Evolutionary conservation across 2,329 filamentous ascomycete species (phyloP), one percentile per base, ranked within the genome.

Genomic region (Xylaria digitata): DNA sequence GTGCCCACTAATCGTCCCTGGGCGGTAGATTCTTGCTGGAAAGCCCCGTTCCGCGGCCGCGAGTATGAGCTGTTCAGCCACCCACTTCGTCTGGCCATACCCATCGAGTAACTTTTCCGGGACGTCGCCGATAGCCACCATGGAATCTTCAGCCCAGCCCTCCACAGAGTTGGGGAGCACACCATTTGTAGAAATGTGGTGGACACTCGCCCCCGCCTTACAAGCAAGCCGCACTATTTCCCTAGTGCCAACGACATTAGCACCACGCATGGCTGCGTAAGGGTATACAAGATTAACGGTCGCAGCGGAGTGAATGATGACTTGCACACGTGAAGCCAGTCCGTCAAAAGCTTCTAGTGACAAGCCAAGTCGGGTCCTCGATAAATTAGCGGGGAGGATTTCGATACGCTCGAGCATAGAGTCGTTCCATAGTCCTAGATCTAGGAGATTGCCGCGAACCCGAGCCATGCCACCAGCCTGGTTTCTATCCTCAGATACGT

Each of bases 211-310:
- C 13, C 89, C 89, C 26, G 84, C 86, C 43, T 85, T 84, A 64
- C 86, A 85, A 0, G 92, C 92, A 30, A 95, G 82, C 49, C 92
- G 89, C 58, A 95, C 79, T 45, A 94, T 86, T 75, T 94, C 91
- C 48, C 87, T 83, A 0, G 92, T 94, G n/a, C 92, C 92, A n/a
- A 87, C 88, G 2, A 95, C 90, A 71, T 95, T 95, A 64, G 91
- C 87, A 57, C 85, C 87, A 60, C 91, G 86, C 71, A 95, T 82
- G 0, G 91, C 90, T 48, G 92, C 92, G 71, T 94, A 94, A 0
- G 92, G 92, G 71, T 95, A 94, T 0, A 95, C 91, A 55, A 95
- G 82, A 75, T 93, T 93, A 74, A 95, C 92, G 0, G 89, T 92
- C 5, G 92, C 92, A 30, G 89, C 92, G 42, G 91, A 90, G 75